A percentile compares a stretch with the other conserved stretches of the same genome.
Evolutionary conservation across 2,329 filamentous ascomycete species (phyloP).

Genomic region (Sporothrix dimorphospora): DNA sequence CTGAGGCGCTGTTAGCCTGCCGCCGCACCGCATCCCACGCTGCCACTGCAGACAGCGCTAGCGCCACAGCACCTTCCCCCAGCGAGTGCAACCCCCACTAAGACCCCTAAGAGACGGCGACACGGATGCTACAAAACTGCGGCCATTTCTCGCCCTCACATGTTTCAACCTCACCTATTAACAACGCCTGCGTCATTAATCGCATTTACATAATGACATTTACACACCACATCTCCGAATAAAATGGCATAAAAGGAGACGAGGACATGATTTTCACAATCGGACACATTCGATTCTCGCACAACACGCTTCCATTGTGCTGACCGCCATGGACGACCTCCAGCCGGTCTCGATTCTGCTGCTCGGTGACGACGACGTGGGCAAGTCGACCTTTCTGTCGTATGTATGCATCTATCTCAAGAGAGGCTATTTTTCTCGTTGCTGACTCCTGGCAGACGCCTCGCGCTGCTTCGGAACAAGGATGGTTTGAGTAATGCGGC

Average conservation of each 20-base stretch:
- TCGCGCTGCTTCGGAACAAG: constrained; percentile 49
- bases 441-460: too few relatives aligned
- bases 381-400: constrained; percentile 66
- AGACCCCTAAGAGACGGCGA: background rate
- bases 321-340: constrained; percentile 23
- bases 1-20: background rate
- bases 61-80: background rate
- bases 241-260: background rate
- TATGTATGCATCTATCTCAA: too few relatives aligned
- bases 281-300: too few relatives aligned
- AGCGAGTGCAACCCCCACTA: constrained; percentile 9
- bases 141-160: background rate
- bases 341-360: constrained; percentile 51
- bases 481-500: constrained; percentile 31
- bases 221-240: background rate
- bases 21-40: background rate
- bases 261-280: background rate
- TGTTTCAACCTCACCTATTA: background rate
- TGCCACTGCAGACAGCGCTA: background rate
- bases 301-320: background rate
- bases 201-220: constrained; percentile 13
- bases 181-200: background rate
- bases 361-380: constrained; percentile 62
- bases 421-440: too few relatives aligned
- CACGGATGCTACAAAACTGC: background rate